phyloP scores from a whole-genome alignment of 2,329 filamentous ascomycete species.

The Venturia effusa region DNA sequence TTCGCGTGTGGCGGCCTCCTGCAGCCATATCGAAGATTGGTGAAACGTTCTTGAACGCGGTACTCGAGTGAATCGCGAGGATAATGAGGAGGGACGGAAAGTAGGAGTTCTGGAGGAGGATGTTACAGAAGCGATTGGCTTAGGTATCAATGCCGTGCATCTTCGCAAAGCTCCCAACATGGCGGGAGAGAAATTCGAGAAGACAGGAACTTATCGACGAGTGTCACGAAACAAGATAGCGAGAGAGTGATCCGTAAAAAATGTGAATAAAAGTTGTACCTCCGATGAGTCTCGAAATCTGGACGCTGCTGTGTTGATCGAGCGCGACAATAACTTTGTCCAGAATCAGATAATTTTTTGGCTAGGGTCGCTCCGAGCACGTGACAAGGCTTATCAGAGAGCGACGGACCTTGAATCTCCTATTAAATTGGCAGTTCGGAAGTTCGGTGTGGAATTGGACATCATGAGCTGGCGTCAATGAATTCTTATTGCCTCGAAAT shows the following conservation, averaged over 20 bases:
- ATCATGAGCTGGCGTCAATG: too few relatives aligned
- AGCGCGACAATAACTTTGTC: background rate
- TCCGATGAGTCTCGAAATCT: background rate
- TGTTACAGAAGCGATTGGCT: conserved; percentile 20
- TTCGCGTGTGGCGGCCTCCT: conserved; percentile 1
- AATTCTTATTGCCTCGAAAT: too few relatives aligned
- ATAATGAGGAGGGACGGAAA: background rate
- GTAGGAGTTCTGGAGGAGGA: conserved; percentile 15
- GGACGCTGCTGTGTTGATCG: background rate
- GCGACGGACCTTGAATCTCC: too few relatives aligned
- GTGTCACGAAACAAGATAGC: background rate
- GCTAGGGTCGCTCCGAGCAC: background rate
- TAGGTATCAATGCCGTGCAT: conserved; percentile 28
- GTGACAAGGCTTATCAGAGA: too few relatives aligned
- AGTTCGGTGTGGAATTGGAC: too few relatives aligned
- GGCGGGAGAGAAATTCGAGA: conserved; percentile 22
- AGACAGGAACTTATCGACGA: background rate
- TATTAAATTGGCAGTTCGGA: too few relatives aligned
- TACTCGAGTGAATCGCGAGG: background rate
- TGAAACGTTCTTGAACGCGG: background rate
- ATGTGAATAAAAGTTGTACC: background rate
- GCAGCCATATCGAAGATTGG: conserved; percentile 1
- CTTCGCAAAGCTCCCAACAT: conserved; percentile 33
- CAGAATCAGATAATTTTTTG: background rate
- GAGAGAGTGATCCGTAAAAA: background rate